Evolutionary conservation across 164 flowering plant species (phyloP).

Genomic region (grape (Vitis vinifera)): ASM3070453v1 NC_081809.1:3279501-3280000

Average conservation of each 20-base stretch:
- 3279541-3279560: conserved; percentile 7
- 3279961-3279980: not conserved
- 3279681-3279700: not conserved
- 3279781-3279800: conserved; percentile 4
- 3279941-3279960: too few species aligned
- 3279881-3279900: not conserved
- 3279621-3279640: not conserved
- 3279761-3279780: not conserved
- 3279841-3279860: not conserved
- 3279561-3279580: conserved; percentile 13
- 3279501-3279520: not conserved
- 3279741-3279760: conserved; percentile 3
- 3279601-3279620: conserved; percentile 1
- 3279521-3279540: conserved; percentile 8
- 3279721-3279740: conserved; percentile 13
- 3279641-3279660: conserved; percentile 1
- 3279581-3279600: conserved; percentile 29
- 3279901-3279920: not conserved
- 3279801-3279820: conserved; percentile 21
- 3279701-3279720: conserved; percentile 5
- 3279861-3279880: not conserved
- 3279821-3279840: conserved; percentile 11
- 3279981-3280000: not conserved
- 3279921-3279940: not conserved
- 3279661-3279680: not conserved